Conservation (phyloP, 2,329 filamentous ascomycete genomes). For the Fusarium xylarioides region DNA sequence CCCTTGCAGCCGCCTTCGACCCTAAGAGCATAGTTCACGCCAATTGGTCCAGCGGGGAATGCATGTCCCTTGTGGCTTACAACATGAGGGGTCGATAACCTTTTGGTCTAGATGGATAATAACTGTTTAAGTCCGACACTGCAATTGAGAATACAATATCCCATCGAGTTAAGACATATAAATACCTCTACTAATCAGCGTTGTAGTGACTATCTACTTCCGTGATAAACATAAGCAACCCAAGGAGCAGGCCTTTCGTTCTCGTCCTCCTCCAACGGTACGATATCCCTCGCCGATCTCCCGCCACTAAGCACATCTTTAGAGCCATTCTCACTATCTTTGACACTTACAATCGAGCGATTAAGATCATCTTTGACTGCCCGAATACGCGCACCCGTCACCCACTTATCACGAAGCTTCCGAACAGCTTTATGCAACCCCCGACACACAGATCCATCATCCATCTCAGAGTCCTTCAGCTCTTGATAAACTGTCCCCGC, state of each 20-base stretch:
- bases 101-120: not conserved
- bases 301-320: rapidly evolving
- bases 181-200: not conserved
- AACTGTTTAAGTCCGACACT: not conserved
- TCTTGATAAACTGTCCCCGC: not conserved
- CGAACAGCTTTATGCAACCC: not conserved
- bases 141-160: not conserved
- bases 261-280: not conserved
- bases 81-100: not conserved
- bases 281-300: not conserved
- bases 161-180: not conserved
- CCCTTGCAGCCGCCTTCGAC: not conserved
- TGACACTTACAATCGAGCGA: rapidly evolving
- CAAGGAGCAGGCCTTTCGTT: not conserved
- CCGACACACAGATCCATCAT: not conserved
- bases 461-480: not conserved
- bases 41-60: not conserved
- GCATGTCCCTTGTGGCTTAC: not conserved
- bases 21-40: not conserved
- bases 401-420: not conserved
- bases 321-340: rapidly evolving
- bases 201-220: not conserved
- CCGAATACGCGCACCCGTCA: too few species aligned
- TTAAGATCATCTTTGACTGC: rapidly evolving
- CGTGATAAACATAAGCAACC: not conserved